Base-by-base conservation (phyloP, 2,329 filamentous ascomycete genomes). In the Talaromyces islandicus region DNA sequence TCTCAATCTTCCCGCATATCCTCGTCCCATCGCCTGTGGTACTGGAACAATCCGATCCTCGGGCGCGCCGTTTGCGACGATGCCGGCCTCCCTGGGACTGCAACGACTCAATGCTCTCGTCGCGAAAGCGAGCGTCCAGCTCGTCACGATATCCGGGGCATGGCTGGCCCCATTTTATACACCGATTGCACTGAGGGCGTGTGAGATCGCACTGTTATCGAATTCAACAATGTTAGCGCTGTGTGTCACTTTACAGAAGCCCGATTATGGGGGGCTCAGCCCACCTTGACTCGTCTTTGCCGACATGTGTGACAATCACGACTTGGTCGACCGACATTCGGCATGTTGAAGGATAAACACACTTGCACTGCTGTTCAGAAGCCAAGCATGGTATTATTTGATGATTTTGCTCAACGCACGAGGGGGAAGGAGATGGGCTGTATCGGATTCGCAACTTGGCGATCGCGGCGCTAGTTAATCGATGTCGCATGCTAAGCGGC, bases 291-390 rank as follows among this genome's bases (percentile, higher is more conserved):
- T n/a, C 56, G 56, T 27, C 56, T 27, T 32, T 35, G 14, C 21
- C 56, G 56, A n/a, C 56, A 57, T 21, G 41, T 12, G 32, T 57
- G 27, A 48, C 43, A 57, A 57, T 51, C 56, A 30, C 56, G 56
- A 17, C 56, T 57, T 12, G 56, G 56, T 38, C 56, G 56, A 14
- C 56, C 56, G 19, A 57, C 56, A 27, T 57, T 57, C 9, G 56
- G 56, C 56, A 57, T 57, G 5, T 19, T 46, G 43, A n/a, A n/a
- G n/a, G n/a, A 12, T n/a, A 11, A 46, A 5, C 11, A 12, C 19
- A 11, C 9, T 14, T 46, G 43, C 14, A 38, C 19, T 46, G 19
- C 14, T 24, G 43, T 5, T 24, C 43, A 24, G 43, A 46, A 24
- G 43, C 4, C 3, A 46, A 46, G 43, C 43, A 46, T 46, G 3